A percentile compares a stretch with the other conserved stretches of the same genome.
phyloP scores from a whole-genome alignment of 1,284 basidiomycete genomes.

The Moesziomyces parantarcticus region DNA sequence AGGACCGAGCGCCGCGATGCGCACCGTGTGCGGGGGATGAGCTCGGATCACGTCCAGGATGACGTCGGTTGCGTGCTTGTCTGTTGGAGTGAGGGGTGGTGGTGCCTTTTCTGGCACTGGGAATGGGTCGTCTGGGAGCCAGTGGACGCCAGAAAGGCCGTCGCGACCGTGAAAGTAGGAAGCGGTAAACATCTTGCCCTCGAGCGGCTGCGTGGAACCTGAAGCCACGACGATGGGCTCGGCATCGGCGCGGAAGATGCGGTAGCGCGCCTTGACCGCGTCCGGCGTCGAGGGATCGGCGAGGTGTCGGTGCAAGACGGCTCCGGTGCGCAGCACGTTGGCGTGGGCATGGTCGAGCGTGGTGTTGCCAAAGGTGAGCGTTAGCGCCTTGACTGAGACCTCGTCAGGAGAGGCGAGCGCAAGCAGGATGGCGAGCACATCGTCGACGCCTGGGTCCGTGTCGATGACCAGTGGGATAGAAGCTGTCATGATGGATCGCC shows the following conservation, averaged over 20 bases:
- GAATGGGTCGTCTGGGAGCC: slow-evolving; percentile 55
- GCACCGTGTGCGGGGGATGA: slow-evolving; percentile 76
- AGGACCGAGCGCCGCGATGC: slow-evolving; percentile 87
- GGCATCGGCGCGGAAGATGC: slow-evolving; percentile 21
- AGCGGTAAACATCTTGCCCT: slow-evolving; percentile 81
- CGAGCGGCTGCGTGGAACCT: slow-evolving; percentile 73
- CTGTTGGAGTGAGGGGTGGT: slow-evolving; percentile 68
- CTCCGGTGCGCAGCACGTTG: slow-evolving; percentile 74
- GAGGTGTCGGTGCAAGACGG: slow-evolving; percentile 77
- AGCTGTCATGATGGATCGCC: slow-evolving; percentile 3
- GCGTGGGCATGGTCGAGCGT: slow-evolving; percentile 68
- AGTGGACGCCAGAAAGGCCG: slow-evolving; percentile 59
- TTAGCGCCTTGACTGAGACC: slow-evolving; percentile 72
- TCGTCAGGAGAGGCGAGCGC: slow-evolving; percentile 55
- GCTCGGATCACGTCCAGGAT: slow-evolving; percentile 76
- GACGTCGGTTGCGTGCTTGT: slow-evolving; percentile 74
- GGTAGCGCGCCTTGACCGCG: slow-evolving; percentile 66
- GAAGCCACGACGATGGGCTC: slow-evolving; percentile 43
- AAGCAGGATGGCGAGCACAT: slow-evolving; percentile 77
- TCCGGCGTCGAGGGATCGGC: slow-evolving; percentile 71
- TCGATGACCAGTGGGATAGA: slow-evolving; percentile 52
- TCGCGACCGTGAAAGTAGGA: slow-evolving; percentile 75
- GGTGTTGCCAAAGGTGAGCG: slow-evolving; percentile 73
- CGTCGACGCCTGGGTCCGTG: slow-evolving; percentile 80
- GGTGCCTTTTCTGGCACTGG: slow-evolving; percentile 35